Conservation (phyloP, 1,139 yeast genomes). For the Fermentozyma sake region DNA sequence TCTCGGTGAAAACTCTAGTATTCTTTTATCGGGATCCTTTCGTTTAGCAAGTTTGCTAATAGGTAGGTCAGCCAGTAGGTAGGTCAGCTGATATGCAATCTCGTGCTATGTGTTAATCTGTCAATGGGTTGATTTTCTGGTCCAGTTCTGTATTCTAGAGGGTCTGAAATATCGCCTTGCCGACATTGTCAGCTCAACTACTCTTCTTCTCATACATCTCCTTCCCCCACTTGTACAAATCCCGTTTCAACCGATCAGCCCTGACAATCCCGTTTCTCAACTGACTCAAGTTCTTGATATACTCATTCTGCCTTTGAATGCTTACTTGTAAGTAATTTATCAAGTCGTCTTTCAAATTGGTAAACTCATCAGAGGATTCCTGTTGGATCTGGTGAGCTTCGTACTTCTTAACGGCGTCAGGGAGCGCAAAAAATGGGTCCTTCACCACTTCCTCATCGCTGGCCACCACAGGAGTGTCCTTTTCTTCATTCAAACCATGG, state of each 20-base stretch:
- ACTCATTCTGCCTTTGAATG: slow-evolving; percentile 87
- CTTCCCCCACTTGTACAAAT: slow-evolving; percentile 74
- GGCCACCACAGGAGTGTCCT: slow-evolving; percentile 1
- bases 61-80: no score
- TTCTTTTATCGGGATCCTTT: no score
- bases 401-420: slow-evolving; percentile 31
- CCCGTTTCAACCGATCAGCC: slow-evolving; percentile 69
- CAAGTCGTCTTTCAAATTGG: slow-evolving; percentile 35
- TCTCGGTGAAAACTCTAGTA: no score
- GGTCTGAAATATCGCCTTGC: not conserved
- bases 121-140: no score
- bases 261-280: slow-evolving; percentile 72
- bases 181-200: slow-evolving; percentile 3
- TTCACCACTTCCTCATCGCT: slow-evolving; percentile 13
- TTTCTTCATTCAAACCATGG: slow-evolving; percentile 48
- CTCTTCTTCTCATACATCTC: slow-evolving; percentile 73
- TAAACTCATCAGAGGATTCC: slow-evolving; percentile 24
- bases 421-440: slow-evolving; percentile 39
- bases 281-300: slow-evolving; percentile 67
- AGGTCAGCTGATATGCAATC: no score
- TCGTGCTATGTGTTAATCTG: no score
- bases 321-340: slow-evolving; percentile 44
- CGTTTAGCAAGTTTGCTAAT: no score
- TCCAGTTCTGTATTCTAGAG: no score
- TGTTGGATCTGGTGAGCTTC: slow-evolving; percentile 32